Percentiles rank a stretch among this genome's conserved stretches.
Evolutionary conservation across 2,329 filamentous ascomycete genomes (phyloP).

Genomic region (Arthroderma sp.): DNA sequence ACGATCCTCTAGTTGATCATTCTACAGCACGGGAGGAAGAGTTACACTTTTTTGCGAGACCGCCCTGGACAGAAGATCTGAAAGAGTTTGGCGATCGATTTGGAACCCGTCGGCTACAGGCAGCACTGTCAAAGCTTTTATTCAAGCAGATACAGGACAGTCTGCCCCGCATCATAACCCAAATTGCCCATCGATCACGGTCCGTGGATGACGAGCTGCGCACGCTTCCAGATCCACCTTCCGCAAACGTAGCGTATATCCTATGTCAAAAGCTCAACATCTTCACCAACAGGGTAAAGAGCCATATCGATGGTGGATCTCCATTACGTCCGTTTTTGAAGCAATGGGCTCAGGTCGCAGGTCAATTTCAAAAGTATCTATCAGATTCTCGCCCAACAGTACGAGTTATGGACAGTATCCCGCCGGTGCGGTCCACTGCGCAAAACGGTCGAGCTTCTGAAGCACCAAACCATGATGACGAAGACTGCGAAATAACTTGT

Average conservation of each 20-base stretch:
- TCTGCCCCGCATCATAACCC: constrained; percentile 21
- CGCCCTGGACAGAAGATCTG: constrained; percentile 36
- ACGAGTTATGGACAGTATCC: constrained; percentile 9
- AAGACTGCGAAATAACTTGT: constrained; percentile 3
- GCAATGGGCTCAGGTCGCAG: constrained; percentile 33
- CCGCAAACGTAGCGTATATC: constrained; percentile 50
- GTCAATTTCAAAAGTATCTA: constrained; percentile 39
- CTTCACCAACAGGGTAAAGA: constrained; percentile 43
- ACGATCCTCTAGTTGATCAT: constrained; percentile 33
- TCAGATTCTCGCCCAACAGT: constrained; percentile 29
- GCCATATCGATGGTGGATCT: constrained; percentile 40
- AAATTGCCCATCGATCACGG: constrained; percentile 35
- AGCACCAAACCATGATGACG: background rate
- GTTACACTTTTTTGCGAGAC: constrained; percentile 34
- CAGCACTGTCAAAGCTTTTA: constrained; percentile 35
- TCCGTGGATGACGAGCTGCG: constrained; percentile 43
- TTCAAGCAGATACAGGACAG: constrained; percentile 33
- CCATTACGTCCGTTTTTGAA: constrained; percentile 29
- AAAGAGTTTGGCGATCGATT: constrained; percentile 31
- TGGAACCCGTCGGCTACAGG: constrained; percentile 40
- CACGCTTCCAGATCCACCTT: constrained; percentile 52
- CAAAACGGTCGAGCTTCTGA: too few relatives aligned
- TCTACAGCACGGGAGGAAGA: constrained; percentile 37
- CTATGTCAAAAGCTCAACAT: constrained; percentile 46
- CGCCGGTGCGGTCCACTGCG: too few relatives aligned